Percentiles rank a stretch among this genome's conserved stretches.
Conservation (phyloP, 208 protist genomes). For the Trypanosoma lewisi region DNA sequence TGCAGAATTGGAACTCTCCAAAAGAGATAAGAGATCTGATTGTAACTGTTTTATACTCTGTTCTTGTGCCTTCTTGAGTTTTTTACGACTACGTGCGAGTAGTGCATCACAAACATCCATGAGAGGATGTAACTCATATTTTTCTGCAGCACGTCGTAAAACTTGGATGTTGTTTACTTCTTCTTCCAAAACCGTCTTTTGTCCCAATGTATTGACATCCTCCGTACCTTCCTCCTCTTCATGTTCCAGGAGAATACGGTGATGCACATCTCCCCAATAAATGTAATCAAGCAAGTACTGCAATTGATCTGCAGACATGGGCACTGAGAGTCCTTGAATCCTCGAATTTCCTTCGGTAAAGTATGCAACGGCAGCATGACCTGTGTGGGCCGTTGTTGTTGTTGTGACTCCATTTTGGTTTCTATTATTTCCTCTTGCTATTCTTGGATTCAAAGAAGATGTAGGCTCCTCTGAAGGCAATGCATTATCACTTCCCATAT, state of each 20-base stretch:
- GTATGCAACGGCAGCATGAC: slow-evolving; percentile 52
- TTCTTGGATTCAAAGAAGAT: neutral
- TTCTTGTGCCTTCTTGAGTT: slow-evolving; percentile 37
- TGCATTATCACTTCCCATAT: neutral
- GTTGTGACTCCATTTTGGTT: neutral
- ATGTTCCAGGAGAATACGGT: slow-evolving; percentile 49
- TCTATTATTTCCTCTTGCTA: neutral
- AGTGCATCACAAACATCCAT: slow-evolving; percentile 45
- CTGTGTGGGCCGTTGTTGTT: slow-evolving; percentile 6
- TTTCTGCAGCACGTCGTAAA: slow-evolving; percentile 37
- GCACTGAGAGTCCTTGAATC: slow-evolving; percentile 49
- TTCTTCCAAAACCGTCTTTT: slow-evolving; percentile 12
- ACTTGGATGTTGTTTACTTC: slow-evolving; percentile 26
- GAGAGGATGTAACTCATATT: slow-evolving; percentile 53
- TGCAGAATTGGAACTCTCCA: slow-evolving; percentile 30
- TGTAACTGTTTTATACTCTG: slow-evolving; percentile 41
- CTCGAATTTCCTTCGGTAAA: slow-evolving; percentile 69
- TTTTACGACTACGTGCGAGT: slow-evolving; percentile 32
- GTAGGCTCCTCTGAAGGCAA: neutral
- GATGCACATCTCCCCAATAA: slow-evolving; percentile 64
- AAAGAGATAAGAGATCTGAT: slow-evolving; percentile 48
- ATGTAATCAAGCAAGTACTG: slow-evolving; percentile 61
- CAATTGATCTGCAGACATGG: slow-evolving; percentile 54
- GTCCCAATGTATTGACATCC: slow-evolving; percentile 5
- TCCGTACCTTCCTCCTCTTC: slow-evolving; percentile 37